phyloP scores from a whole-genome alignment of 495 filamentous ascomycete species.

The Aspergillus incahuasiensis region DNA sequence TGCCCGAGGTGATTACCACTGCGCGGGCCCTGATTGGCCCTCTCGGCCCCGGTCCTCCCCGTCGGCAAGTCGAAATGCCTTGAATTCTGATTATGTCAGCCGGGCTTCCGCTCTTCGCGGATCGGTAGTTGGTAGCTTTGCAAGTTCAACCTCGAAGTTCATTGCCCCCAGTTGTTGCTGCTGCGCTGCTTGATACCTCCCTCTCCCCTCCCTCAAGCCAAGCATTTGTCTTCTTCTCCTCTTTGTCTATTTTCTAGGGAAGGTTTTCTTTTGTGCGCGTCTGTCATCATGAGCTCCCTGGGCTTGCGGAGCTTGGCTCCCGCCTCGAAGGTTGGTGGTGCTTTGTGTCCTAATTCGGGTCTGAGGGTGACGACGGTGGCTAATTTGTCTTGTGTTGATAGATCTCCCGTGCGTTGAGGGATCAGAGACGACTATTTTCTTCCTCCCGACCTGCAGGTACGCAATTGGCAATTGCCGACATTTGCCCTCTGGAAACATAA shows the following conservation, averaged over 20 bases:
- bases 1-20: conserved; percentile 37
- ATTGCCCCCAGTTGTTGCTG: conserved; percentile 24
- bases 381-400: conserved; percentile 23
- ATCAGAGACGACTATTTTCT: conserved; percentile 73
- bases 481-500: conserved; percentile 1
- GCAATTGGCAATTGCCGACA: conserved; percentile 25
- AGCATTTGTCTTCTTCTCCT: background rate
- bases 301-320: conserved; percentile 57
- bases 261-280: conserved; percentile 29
- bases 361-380: conserved; percentile 16
- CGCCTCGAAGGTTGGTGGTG: conserved; percentile 48
- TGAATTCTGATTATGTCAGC: conserved; percentile 44
- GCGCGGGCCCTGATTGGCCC: conserved; percentile 27
- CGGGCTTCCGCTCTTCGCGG: conserved; percentile 18
- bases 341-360: background rate
- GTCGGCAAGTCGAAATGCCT: conserved; percentile 33
- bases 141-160: conserved; percentile 5
- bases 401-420: conserved; percentile 44
- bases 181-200: conserved; percentile 13
- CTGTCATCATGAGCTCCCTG: conserved; percentile 53
- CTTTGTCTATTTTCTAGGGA: conserved; percentile 23
- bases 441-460: conserved; percentile 76
- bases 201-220: background rate
- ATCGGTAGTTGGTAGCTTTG: conserved; percentile 29
- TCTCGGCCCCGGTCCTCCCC: conserved; percentile 31